Percentiles rank a stretch among this genome's conserved stretches.
These are phyloP conservation scores for Venustampulla echinocandica DNA, from an alignment of 495 filamentous ascomycete genomes.

Conservation along the genomic window DNA sequence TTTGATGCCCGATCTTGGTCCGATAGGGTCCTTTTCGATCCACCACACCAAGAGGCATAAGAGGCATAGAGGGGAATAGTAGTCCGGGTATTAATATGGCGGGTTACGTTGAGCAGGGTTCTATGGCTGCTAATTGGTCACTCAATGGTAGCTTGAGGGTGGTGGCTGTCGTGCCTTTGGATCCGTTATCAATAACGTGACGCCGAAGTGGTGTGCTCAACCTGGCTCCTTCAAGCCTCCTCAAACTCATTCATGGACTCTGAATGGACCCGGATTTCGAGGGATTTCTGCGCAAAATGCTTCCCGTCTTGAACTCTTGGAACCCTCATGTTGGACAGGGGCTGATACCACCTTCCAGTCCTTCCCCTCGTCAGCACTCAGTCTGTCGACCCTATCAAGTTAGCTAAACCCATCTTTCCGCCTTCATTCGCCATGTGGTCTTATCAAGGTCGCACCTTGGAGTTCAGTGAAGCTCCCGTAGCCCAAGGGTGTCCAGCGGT, in stretches of 20 bases:
- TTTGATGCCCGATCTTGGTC: no score
- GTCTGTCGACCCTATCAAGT: slow-evolving; percentile 16
- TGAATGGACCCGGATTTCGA: neutral
- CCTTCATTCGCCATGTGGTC: slow-evolving; percentile 11
- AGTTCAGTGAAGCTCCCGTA: neutral
- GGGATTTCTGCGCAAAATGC: neutral
- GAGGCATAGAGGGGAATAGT: no score
- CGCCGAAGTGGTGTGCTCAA: slow-evolving; percentile 13
- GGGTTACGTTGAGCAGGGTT: slow-evolving; percentile 11
- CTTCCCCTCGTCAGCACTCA: slow-evolving; percentile 14
- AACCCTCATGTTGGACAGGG: neutral
- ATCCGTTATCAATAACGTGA: slow-evolving; percentile 18
- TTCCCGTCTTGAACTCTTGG: neutral
- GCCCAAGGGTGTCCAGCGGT: neutral
- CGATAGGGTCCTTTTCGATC: slow-evolving; percentile 1
- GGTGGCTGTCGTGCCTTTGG: slow-evolving; percentile 3
- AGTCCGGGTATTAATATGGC: neutral
- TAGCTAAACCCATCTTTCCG: neutral
- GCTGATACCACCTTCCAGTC: slow-evolving; percentile 2
- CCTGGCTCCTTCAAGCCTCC: neutral
- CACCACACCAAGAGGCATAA: neutral
- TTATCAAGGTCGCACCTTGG: slow-evolving; percentile 1
- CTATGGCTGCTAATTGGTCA: slow-evolving; percentile 14
- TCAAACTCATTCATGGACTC: neutral
- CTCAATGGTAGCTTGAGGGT: neutral